Conservation (phyloP, 495 filamentous ascomycete genomes). For the Peziza echinospora region DNA sequence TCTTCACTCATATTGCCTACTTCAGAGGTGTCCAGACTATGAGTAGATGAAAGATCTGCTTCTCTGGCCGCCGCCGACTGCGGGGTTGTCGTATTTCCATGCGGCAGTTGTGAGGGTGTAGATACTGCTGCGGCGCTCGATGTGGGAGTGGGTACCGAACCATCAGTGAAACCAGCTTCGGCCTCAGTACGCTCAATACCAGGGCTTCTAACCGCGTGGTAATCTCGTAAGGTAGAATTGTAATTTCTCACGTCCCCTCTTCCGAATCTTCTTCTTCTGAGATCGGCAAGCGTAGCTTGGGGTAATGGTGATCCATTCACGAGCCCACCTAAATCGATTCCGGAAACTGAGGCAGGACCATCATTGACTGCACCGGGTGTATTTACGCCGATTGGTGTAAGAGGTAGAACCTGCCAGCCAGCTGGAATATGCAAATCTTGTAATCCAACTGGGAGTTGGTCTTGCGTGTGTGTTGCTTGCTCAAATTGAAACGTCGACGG, state of each 20-base stretch:
- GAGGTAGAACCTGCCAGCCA: constrained; percentile 16
- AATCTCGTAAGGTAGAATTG: constrained; percentile 12
- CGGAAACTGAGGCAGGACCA: constrained; percentile 1
- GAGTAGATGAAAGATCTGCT: too few species aligned
- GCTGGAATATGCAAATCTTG: constrained; percentile 14
- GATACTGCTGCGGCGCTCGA: too few species aligned
- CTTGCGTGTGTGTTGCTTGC: background rate
- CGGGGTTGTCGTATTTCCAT: too few species aligned
- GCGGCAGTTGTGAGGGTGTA: too few species aligned
- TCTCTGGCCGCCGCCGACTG: too few species aligned
- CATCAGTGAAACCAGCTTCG: background rate
- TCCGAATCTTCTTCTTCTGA: constrained; percentile 7
- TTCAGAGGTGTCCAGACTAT: too few species aligned
- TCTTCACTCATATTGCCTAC: background rate
- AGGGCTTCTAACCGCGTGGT: constrained; percentile 14
- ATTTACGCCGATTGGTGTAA: constrained; percentile 10
- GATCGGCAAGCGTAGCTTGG: constrained; percentile 7
- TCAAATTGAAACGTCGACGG: background rate
- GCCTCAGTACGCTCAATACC: background rate
- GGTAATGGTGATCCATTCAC: too few species aligned
- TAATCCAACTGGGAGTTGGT: background rate
- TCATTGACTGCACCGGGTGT: background rate
- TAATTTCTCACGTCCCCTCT: constrained; percentile 7
- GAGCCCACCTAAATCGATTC: too few species aligned
- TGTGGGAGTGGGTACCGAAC: too few species aligned